phyloP scores from a whole-genome alignment of 164 flowering plant species.

The Vitis amurensis region DNA sequence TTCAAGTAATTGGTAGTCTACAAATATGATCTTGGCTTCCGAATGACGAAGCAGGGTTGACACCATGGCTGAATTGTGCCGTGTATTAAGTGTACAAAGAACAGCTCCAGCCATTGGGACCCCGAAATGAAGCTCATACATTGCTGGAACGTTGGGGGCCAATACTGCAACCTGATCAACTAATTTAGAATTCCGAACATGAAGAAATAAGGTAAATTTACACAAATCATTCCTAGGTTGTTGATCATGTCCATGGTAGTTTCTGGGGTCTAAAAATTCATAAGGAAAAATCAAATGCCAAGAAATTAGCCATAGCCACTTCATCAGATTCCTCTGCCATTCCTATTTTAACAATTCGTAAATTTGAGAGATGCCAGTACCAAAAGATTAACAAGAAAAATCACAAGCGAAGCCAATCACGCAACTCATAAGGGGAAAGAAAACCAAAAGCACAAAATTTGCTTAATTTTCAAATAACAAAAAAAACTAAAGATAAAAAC shows the following conservation, averaged over 20 bases:
- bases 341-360: neutral
- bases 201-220: too few species aligned
- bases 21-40: slow-evolving; percentile 44
- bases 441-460: too few species aligned
- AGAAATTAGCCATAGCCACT: too few species aligned
- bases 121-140: slow-evolving; percentile 69
- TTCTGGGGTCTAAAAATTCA: neutral
- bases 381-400: too few species aligned
- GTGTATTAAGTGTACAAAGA: slow-evolving; percentile 58
- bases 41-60: slow-evolving; percentile 41
- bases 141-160: slow-evolving; percentile 61
- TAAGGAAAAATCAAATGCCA: too few species aligned
- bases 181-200: neutral
- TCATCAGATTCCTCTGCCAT: neutral
- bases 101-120: slow-evolving; percentile 79
- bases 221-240: neutral
- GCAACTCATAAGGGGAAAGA: too few species aligned
- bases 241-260: too few species aligned
- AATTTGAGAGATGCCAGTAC: too few species aligned
- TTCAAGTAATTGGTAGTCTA: slow-evolving; percentile 31
- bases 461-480: too few species aligned
- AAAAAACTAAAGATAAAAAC: too few species aligned
- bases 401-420: too few species aligned
- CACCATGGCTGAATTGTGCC: slow-evolving; percentile 46
- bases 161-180: slow-evolving; percentile 50